Conservation (phyloP, 2,329 filamentous ascomycete species). For the Sclerotinia subarctica region DNA sequence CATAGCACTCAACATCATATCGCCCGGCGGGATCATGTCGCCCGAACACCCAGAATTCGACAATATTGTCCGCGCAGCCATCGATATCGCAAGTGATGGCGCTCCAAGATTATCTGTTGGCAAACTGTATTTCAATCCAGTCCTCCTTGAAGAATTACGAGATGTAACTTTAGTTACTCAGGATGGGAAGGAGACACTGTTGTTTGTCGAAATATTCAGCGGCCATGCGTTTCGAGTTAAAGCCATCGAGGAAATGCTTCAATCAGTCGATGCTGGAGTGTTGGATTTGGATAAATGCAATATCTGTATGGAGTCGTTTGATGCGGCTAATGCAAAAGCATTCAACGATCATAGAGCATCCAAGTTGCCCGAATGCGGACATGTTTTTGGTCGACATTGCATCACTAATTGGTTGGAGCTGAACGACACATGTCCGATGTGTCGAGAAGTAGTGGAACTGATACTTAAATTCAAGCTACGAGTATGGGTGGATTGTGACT, state of each 20-base stretch:
- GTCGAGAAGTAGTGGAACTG: neutral
- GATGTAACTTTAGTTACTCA: neutral
- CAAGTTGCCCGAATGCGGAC: neutral
- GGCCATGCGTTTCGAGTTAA: neutral
- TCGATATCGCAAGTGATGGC: neutral
- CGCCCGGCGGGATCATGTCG: neutral
- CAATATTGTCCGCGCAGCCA: neutral
- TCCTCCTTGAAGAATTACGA: neutral
- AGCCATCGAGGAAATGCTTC: accelerated
- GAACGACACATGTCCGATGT: neutral
- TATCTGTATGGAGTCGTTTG: neutral
- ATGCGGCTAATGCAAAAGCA: too few relatives aligned
- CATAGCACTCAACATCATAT: neutral
- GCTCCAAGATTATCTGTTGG: neutral
- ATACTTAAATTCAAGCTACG: neutral
- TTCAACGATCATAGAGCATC: neutral
- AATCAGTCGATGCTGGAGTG: neutral
- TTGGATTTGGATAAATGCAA: neutral
- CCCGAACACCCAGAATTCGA: neutral
- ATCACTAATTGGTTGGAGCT: neutral
- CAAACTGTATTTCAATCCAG: neutral
- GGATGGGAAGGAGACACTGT: neutral
- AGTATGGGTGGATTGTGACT: neutral
- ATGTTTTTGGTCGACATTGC: neutral
- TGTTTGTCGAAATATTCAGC: neutral